Evolutionary conservation across 768 basidiomycete species (phyloP).

Genomic region (Mycena venus): DNA sequence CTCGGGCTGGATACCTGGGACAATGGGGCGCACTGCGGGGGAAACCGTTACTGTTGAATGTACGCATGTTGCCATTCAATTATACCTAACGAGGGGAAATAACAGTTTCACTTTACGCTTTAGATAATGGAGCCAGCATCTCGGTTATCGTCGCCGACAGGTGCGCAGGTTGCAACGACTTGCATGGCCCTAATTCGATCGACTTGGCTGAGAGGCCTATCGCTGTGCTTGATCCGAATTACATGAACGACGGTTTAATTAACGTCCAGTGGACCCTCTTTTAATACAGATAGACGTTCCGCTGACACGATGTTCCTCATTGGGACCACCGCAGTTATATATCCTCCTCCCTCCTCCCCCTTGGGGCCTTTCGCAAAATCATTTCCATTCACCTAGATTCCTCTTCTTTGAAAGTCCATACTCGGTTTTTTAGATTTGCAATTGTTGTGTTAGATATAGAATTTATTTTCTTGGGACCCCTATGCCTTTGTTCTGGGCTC

Average conservation of each 20-base stretch:
- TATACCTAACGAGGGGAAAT: no score
- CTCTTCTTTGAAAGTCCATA: not conserved
- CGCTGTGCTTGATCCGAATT: not conserved
- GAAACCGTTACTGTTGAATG: no score
- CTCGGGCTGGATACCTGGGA: no score
- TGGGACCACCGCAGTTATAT: no score
- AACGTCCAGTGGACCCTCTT: slow-evolving; percentile 1
- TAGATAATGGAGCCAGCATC: not conserved
- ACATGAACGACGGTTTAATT: not conserved
- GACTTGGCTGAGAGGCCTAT: slow-evolving; percentile 1
- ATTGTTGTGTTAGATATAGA: not conserved
- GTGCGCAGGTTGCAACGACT: not conserved
- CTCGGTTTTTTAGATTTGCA: not conserved
- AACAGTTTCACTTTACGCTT: not conserved
- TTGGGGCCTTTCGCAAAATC: not conserved
- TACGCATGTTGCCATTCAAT: no score
- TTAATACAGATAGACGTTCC: not conserved
- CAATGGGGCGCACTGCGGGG: not conserved
- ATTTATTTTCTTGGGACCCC: not conserved
- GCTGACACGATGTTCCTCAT: no score
- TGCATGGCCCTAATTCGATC: not conserved
- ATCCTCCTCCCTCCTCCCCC: no score
- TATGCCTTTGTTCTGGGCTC: no score
- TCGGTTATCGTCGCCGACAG: slow-evolving; percentile 1
- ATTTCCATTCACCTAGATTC: not conserved